Base-by-base conservation (phyloP, 163 green algal species). In the Picocystis sp. region DNA sequence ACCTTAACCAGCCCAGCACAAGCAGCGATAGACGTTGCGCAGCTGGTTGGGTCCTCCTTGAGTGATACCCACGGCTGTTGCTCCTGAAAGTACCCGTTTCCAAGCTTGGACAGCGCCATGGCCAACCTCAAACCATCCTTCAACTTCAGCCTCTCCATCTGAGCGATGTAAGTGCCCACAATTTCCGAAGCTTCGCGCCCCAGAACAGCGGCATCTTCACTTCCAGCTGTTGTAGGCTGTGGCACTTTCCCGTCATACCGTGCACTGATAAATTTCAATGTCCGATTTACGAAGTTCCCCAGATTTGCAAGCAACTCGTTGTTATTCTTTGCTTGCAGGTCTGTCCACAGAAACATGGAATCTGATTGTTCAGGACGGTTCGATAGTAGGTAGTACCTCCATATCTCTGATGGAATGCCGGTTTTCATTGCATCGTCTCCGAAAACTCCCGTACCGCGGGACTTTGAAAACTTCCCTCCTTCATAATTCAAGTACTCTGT, bases 401-500 rank as follows among this genome's bases (percentile, higher is more conserved):
- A 96, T 50, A 93, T 68, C 67, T 95, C 85, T 11, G 77, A 66
- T 3, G 84, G 83, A 25, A 97, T 93, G 58, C 85, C 83, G 11
- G 85, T 93, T 43, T 85, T 73, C 53, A 83, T 73, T 22, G 84
- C 89, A 65, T 95, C 82, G 41, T 85, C 87, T 54, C 89, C 89
- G 78, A 97, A 97, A 47, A 97, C 86, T 50, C 87, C 82, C 74
- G 81, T 80, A 12, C 84, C 82, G 19, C 84, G 66, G 65, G 66
- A 85, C 75, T 97, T 97, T 55, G 61, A 81, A 74, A 97, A 97
- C 73, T 95, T 92, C 43, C 81, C 85, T 45, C 80, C 83, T 75
- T 97, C 89, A 63, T 96, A 97, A 71, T 94, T 97, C 33, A 97
- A 71, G 77, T 97, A 97, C 75, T 97, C 89, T 2, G 82, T 94